Conservation (phyloP, 225 moss, liverwort and hornwort genomes). For the Physcomitrellopsis africana region DNA sequence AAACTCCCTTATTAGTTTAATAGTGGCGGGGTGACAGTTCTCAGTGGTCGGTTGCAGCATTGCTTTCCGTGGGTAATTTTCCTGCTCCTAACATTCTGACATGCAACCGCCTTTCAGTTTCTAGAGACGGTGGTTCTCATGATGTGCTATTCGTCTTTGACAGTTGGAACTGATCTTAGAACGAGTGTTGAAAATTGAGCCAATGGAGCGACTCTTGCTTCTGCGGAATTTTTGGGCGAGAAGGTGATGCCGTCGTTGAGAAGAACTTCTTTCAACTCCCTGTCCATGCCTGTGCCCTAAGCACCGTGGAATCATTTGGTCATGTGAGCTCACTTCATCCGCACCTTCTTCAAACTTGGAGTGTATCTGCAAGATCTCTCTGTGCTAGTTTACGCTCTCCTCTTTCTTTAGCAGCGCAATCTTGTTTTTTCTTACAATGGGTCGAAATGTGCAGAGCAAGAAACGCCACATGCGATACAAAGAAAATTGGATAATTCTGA, state of each 20-base stretch:
- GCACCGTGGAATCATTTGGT: conserved; percentile 41
- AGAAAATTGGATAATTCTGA: no score
- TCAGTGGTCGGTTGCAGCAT: no score
- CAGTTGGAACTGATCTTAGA: conserved; percentile 35
- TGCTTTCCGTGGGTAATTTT: no score
- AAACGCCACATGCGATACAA: no score
- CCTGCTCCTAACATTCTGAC: no score
- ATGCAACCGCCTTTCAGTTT: conserved; percentile 20
- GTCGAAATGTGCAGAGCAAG: no score
- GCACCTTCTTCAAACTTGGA: neutral
- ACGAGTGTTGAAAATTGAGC: conserved; percentile 17
- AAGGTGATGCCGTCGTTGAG: conserved; percentile 48
- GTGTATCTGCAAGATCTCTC: neutral
- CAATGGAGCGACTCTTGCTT: conserved; percentile 29
- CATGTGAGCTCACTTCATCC: conserved; percentile 33
- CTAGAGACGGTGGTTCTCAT: conserved; percentile 42
- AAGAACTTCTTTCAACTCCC: conserved; percentile 35
- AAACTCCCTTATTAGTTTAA: no score
- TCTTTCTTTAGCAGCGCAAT: no score
- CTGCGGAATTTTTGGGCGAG: conserved; percentile 47
- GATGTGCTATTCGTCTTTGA: conserved; percentile 35
- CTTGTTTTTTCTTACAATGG: no score
- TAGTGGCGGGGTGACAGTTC: no score
- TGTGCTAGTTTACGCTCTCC: neutral
- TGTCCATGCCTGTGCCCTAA: conserved; percentile 28